Base-by-base conservation (phyloP, 345 rosid genomes). In the Anastatica hierochuntica region DNA sequence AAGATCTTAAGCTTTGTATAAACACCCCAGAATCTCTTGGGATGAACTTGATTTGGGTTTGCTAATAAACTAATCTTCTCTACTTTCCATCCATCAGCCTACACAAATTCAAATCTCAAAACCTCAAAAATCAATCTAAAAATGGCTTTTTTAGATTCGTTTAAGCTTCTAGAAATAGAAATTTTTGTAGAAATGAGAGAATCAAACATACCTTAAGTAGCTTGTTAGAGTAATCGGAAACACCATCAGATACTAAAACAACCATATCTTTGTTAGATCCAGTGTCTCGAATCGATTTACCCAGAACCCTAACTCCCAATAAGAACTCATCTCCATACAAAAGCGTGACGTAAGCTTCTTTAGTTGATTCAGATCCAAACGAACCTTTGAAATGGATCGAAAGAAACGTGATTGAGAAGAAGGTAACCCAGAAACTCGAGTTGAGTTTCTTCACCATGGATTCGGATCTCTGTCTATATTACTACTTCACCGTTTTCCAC, bases 61-160 rank as follows among this genome's bases (percentile, higher is more conserved):
- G 78, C 85, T 50, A 90, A 62, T 59, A 90, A 76, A 65, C 82
- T 84, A 65, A 90, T 90, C 79, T 71, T 79, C 74, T 84, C 95
- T 67, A 90, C 82, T 58, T 75, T 84, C 96, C 95, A 90, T 43
- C 96, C 96, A 71, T 90, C 96, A 43, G 94, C 96, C 98, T 90
- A 67, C 68, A 63, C 35, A 24, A 24, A 24, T 24, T 24, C 27
- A 24, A 24, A 24, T n/a, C n/a, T n/a, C n/a, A n/a, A 24, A 24
- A 24, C 6, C 27, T 24, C 27, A 3, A 7, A 24, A 24, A 24
- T 24, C 27, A 24, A 24, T 3, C 3, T 24, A 4, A 24, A 4
- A 7, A 24, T 3, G 6, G 17, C n/a, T n/a, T n/a, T n/a, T n/a
- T n/a, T n/a, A n/a, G n/a, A n/a, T n/a, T n/a, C n/a, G n/a, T n/a